A percentile compares a stretch with the other conserved stretches of the same genome.
These are phyloP conservation scores for Pythium phragmitis DNA, from an alignment of 352 stramenopile species.

Conservation along the genomic window DNA sequence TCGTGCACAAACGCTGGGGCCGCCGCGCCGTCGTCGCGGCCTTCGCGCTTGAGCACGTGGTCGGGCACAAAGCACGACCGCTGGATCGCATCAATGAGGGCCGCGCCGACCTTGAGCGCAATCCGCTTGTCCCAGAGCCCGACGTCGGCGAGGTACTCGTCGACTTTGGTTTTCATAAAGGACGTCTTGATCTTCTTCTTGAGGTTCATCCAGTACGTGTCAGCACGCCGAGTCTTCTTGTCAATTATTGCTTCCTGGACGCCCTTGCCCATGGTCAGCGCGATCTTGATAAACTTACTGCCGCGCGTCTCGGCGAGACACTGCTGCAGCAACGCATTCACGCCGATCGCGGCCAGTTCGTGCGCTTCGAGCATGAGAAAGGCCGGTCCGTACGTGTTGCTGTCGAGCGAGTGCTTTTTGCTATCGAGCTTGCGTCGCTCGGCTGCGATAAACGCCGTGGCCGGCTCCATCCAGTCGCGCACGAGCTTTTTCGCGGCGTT, in stretches of 20 bases:
- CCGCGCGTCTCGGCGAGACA: constrained; percentile 62
- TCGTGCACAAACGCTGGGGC: constrained; percentile 68
- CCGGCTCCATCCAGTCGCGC: constrained; percentile 52
- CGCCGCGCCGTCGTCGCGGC: constrained; percentile 26
- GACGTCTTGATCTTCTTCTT: constrained; percentile 34
- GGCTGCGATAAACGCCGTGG: constrained; percentile 39
- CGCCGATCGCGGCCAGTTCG: constrained; percentile 51
- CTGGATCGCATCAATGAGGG: constrained; percentile 76
- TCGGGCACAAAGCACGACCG: constrained; percentile 73
- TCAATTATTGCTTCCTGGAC: constrained; percentile 76
- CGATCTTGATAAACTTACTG: constrained; percentile 82
- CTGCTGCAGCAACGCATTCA: constrained; percentile 76
- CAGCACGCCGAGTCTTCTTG: constrained; percentile 42
- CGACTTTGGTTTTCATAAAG: constrained; percentile 44
- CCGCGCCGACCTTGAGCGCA: constrained; percentile 89
- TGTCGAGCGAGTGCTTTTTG: constrained; percentile 64
- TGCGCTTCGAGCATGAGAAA: constrained; percentile 60
- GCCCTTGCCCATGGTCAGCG: constrained; percentile 68
- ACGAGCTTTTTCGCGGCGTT: constrained; percentile 67
- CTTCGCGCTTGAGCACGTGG: constrained; percentile 35
- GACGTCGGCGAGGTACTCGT: constrained; percentile 65
- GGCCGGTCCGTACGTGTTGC: constrained; percentile 68
- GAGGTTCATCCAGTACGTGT: constrained; percentile 30
- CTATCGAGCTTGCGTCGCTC: constrained; percentile 55
- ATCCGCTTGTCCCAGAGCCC: constrained; percentile 86